phyloP scores from a whole-genome alignment of 163 green algal species.

The Chlorella variabilis region DNA sequence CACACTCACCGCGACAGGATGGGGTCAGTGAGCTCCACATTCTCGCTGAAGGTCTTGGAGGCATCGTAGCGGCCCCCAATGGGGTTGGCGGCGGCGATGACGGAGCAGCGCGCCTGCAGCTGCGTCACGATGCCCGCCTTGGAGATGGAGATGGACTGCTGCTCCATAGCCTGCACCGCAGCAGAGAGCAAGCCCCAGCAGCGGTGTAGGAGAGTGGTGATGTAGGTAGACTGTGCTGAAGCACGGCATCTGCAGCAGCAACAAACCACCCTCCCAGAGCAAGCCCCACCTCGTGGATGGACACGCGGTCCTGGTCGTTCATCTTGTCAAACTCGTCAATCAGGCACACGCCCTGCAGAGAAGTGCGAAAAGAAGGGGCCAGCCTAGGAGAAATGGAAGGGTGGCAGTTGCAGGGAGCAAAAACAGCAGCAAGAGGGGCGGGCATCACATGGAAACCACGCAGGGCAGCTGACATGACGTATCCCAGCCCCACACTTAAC shows the following conservation, averaged over 20 bases:
- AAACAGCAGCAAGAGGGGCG: too few relatives aligned
- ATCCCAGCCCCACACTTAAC: too few relatives aligned
- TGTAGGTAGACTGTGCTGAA: too few relatives aligned
- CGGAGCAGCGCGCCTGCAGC: conserved; percentile 95
- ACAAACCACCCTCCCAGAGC: not conserved
- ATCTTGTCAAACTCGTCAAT: conserved; percentile 99
- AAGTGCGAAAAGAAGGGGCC: not conserved
- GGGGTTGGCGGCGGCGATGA: conserved; percentile 99
- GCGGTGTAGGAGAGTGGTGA: not conserved
- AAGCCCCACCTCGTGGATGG: conserved; percentile 93
- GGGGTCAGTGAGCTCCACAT: conserved; percentile 97
- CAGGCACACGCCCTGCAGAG: conserved; percentile 85
- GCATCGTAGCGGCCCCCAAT: conserved; percentile 95
- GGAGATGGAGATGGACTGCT: conserved; percentile 98
- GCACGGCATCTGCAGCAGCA: too few relatives aligned
- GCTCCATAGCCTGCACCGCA: conserved; percentile 93
- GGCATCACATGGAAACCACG: too few relatives aligned
- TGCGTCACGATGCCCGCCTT: conserved; percentile 98
- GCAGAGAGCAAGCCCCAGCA: too few relatives aligned
- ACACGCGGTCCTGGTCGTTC: conserved; percentile 98
- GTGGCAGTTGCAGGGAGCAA: too few relatives aligned
- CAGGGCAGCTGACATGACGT: too few relatives aligned
- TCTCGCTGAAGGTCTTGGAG: conserved; percentile 91
- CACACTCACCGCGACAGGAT: conserved; percentile 93
- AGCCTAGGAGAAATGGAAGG: not conserved